Evolutionary conservation across 441 rosid genomes (phyloP), one percentile per base, ranked within the genome.

Genomic region (Pelargonium fulgidum): DNA sequence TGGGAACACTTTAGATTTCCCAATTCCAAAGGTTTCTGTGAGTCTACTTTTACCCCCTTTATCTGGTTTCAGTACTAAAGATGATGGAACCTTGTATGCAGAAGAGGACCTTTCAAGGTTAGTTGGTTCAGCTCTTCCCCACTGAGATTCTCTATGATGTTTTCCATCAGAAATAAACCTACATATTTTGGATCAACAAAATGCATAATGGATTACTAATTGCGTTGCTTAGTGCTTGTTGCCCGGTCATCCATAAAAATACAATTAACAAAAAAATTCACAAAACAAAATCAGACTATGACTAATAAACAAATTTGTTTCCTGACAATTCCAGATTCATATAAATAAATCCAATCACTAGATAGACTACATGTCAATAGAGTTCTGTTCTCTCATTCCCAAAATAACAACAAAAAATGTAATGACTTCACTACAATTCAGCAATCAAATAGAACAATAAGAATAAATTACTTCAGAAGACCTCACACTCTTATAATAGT

Each of bases 141-240:
- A 79, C 16, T 67, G 17, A 12, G 74, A 68, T 70, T 80, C 88
- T 73, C 72, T 81, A 42, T 66, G 66, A 36, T 78, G 82, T 70
- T 87, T 90, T 19, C 83, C 84, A 70, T 83, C 96, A 62, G 90
- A 76, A 66, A 85, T 81, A 81, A 92, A 87, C 89, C 96, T 92
- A 71, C 68, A 83, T 71, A 78, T 50, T 19, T 52, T 33, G 47
- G 24, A 16, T 20, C 65, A 58, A 67, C 61, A 65, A 54, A 44
- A 68, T 61, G 41, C 26, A 68, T 36, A 50, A 19, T 65, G 47
- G 67, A 64, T 73, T 48, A 54, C 24, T 9, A 39, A 20, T 42
- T 67, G 17, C 13, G 24, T 39, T 11, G 39, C 24, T 26, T 26
- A 26, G 33, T 26, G 22, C 8, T 14, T 47, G 20, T 29, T 33